Evolutionary conservation across 495 filamentous ascomycete genomes (phyloP), one percentile per base, ranked within the genome.

Genomic region (Barbatosphaeria neglecta): DNA sequence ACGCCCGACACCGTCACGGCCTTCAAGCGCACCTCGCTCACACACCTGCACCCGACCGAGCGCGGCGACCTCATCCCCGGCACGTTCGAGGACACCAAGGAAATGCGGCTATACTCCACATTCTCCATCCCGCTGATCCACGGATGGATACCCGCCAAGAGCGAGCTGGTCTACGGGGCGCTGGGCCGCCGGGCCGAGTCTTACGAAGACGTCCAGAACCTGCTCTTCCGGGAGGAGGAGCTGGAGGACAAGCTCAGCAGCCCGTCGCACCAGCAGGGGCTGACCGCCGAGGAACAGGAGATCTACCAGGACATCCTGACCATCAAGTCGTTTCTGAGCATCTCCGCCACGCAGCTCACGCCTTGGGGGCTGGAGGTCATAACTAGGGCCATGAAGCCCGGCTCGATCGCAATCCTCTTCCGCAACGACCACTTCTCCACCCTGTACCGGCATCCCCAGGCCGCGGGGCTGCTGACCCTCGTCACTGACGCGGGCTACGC

Each of bases 361-460:
- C 62, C 73, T 2, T 84, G 81, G 63, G 92, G 92, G 0, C 76
- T 98, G 1, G 72, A 81, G 5, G 76, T 82, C 4, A 77, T 98
- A 11, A 68, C 67, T 2, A 72, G 76, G 38, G 72, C 65, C 6
- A 62, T 95, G 39, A 64, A 69, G 13, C 84, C 87, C 0, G 87
- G 87, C 2, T 77, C 82, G 0, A 71, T 94, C 7, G 86, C 84
- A 0, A 97, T 98, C 41, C 64, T 97, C 2, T 98, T 98, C 68
- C 78, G 92, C 25, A 98, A 98, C 51, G 90, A 97, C 55, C 92
- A 98, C 64, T 98, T 98, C 58, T 83, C 83, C 23, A 97, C 92
- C 0, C 58, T 98, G 0, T 94, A 95, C 60, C 80, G 87, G 48
- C 67, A 92, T 50, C 87, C 88, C 0, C 68, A 77, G 23, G 83